Base-by-base conservation (phyloP, 768 basidiomycete genomes). In the Lactarius hatsudake region DNA sequence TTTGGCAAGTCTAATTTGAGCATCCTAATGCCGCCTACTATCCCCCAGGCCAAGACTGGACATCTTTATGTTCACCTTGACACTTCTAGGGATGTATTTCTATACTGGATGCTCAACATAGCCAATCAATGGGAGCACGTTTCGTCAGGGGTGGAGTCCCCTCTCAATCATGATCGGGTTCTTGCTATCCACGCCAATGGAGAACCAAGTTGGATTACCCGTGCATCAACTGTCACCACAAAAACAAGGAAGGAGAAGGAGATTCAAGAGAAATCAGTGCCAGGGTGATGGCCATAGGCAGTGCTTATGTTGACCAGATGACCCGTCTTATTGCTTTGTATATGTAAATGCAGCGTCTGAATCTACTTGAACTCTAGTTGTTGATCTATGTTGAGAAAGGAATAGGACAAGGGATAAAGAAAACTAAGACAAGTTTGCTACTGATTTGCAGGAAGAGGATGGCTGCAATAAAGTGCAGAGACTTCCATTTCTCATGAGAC, bases 31-130 rank as follows among this genome's bases (percentile, higher is more conserved):
- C 62, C 62, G 9, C 62, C 62, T 1, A 15, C 32, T 10, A 30
- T 63, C 17, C 40, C 62, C 8, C 30, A 56, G 43, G 26, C 62
- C 54, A 23, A 42, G 54, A 43, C 28, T 1, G 40, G 54, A 18
- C 54, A 63, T 56, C 54, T 63, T 13, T 63, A 63, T 43, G 53
- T 63, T 2, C 54, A 63, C 15, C 20, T 56, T 18, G 9, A 63
- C 30, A 15, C 6, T 2, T 30, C 53, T 43, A 63, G 10, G 1
- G 32, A 43, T 1, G 18, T 7, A 2, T 43, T 42, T 43, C 28
- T 43, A 43, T 63, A 56, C 28, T 43, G 42, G 42, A 43, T 43
- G 54, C 30, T 43, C 7, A 40, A 18, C 18, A 12, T 5, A 18
- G 28, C 9, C 30, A 38, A 28, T 20, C 51, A 62, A 20, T 62